Evolutionary conservation across 192 early-diverging fungal genomes (phyloP).

Genomic region (Coemansia aciculifera): DNA sequence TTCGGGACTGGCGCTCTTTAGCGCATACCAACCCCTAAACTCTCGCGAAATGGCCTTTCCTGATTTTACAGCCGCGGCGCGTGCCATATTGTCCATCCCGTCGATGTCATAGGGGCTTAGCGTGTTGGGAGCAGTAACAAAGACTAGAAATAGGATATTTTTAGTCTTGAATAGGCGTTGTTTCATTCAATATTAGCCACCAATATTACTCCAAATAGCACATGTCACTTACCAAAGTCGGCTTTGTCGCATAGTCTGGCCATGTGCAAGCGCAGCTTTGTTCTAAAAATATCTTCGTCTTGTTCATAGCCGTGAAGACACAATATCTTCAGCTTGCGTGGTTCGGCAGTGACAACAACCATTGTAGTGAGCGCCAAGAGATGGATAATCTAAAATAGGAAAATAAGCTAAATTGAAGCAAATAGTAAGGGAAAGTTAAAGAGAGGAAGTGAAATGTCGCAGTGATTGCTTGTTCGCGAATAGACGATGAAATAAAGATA

Average conservation of each 20-base stretch:
- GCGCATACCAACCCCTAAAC: constrained; percentile 36
- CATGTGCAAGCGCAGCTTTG: constrained; percentile 35
- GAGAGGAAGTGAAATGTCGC: background rate
- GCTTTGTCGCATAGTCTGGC: constrained; percentile 20
- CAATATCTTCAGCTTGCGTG: constrained; percentile 36
- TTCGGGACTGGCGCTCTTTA: constrained; percentile 39
- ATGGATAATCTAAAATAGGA: background rate
- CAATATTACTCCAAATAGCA: background rate
- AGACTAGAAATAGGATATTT: constrained; percentile 25
- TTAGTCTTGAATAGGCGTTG: background rate
- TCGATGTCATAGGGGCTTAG: constrained; percentile 42
- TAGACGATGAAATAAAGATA: background rate
- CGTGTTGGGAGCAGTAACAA: constrained; percentile 43
- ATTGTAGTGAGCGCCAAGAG: constrained; percentile 6
- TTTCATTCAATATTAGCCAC: background rate
- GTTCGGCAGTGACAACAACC: background rate
- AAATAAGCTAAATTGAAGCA: background rate
- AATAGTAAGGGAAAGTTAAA: background rate
- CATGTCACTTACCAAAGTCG: constrained; percentile 37
- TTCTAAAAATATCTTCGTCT: constrained; percentile 40
- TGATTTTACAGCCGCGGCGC: constrained; percentile 9
- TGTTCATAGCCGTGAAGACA: constrained; percentile 56
- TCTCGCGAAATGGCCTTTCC: constrained; percentile 28
- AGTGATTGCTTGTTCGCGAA: background rate
- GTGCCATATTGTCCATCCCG: constrained; percentile 42